phyloP scores from a whole-genome alignment of 805 yeast species.

The Yamadazyma insecticola region DNA sequence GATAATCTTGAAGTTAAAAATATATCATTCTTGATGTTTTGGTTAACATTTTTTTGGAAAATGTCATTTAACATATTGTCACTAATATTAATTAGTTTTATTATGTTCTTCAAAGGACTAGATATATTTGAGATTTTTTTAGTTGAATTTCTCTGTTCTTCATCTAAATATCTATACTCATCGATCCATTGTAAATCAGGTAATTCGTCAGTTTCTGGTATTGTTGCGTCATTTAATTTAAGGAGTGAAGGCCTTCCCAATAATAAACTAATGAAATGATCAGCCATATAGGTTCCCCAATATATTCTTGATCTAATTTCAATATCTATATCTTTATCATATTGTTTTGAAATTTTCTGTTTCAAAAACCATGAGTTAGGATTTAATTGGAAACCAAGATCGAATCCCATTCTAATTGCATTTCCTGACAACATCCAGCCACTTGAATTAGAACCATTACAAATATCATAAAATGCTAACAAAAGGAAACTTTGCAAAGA shows the following conservation, averaged over 20 bases:
- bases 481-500: conserved; percentile 56
- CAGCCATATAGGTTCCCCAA: conserved; percentile 66
- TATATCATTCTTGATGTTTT: conserved; percentile 27
- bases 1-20: conserved; percentile 35
- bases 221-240: conserved; percentile 54
- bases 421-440: conserved; percentile 64
- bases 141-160: conserved; percentile 13
- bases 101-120: conserved; percentile 39
- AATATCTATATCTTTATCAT: conserved; percentile 44
- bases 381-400: conserved; percentile 58
- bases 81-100: conserved; percentile 39
- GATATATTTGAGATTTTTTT: conserved; percentile 32
- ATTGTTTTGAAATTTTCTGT: conserved; percentile 24
- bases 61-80: conserved; percentile 44
- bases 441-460: conserved; percentile 52
- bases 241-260: conserved; percentile 56
- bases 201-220: conserved; percentile 53
- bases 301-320: conserved; percentile 56
- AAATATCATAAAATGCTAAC: conserved; percentile 57
- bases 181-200: conserved; percentile 64
- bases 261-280: conserved; percentile 56
- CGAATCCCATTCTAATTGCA: conserved; percentile 62
- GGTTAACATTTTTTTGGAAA: conserved; percentile 34
- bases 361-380: conserved; percentile 57
- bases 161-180: conserved; percentile 43